Percentiles rank a stretch among this genome's conserved stretches.
Conservation (phyloP, 371 early-diverging fungal species). For the Racocetra persica region DNA sequence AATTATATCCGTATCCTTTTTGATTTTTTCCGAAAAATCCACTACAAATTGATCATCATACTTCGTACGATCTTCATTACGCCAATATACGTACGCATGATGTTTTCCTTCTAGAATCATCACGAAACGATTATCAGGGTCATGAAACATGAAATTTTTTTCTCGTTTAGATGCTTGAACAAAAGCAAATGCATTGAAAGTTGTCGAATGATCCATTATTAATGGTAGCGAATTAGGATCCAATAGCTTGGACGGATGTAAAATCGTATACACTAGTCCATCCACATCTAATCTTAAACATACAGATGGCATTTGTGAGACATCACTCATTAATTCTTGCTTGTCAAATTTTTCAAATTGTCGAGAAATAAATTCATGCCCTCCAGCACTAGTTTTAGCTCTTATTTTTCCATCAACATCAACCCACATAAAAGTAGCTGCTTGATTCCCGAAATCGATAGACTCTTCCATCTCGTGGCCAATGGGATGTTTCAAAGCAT, state of each 20-base stretch:
- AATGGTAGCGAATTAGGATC: background rate
- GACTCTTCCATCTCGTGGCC: conserved; percentile 73
- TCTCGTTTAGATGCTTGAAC: conserved; percentile 85
- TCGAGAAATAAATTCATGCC: conserved; percentile 42
- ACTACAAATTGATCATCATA: conserved; percentile 52
- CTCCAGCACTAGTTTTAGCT: conserved; percentile 45
- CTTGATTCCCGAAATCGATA: conserved; percentile 68
- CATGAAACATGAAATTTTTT: conserved; percentile 65
- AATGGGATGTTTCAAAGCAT: conserved; percentile 55
- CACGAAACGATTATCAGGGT: conserved; percentile 59
- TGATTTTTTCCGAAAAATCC: background rate
- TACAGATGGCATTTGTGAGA: conserved; percentile 54
- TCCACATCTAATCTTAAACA: conserved; percentile 80
- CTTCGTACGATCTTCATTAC: conserved; percentile 48
- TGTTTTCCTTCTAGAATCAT: conserved; percentile 74
- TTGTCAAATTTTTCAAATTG: conserved; percentile 35
- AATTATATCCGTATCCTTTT: background rate
- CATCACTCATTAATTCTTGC: background rate
- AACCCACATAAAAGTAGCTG: conserved; percentile 58
- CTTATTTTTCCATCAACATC: conserved; percentile 47
- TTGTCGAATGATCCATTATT: conserved; percentile 58
- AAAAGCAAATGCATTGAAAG: conserved; percentile 80
- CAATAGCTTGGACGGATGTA: background rate
- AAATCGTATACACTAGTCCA: conserved; percentile 65
- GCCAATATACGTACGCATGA: conserved; percentile 73